Evolutionary conservation across 2,329 filamentous ascomycete species (phyloP).

Genomic region (Colletotrichum gloeosporioides): DNA sequence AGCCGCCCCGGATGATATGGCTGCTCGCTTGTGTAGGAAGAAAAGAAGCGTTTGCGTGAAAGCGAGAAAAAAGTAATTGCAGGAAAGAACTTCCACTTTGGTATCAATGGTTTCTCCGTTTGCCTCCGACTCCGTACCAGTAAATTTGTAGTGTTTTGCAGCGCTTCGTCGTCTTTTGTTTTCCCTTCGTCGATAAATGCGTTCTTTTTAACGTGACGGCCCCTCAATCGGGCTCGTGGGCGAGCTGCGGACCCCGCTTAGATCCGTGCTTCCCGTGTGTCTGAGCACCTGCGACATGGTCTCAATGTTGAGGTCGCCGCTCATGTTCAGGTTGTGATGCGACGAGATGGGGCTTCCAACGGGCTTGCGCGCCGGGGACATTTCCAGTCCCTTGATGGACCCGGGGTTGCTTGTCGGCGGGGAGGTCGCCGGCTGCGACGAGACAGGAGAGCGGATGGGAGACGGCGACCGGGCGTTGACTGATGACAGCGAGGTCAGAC

Average conservation of each 20-base stretch:
- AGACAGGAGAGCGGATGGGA: constrained; percentile 79
- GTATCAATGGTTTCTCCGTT: constrained; percentile 22
- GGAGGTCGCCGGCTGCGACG: constrained; percentile 72
- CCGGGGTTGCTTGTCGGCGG: constrained; percentile 79
- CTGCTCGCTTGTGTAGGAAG: background rate
- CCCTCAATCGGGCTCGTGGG: constrained; percentile 63
- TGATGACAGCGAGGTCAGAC: constrained; percentile 65
- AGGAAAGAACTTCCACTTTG: constrained; percentile 17
- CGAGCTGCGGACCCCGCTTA: constrained; percentile 62
- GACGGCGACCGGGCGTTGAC: constrained; percentile 74
- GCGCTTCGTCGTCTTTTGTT: background rate
- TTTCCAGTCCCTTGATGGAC: constrained; percentile 76
- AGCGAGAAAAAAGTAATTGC: background rate
- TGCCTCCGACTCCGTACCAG: constrained; percentile 20
- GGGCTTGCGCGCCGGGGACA: constrained; percentile 66
- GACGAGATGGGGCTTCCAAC: constrained; percentile 69
- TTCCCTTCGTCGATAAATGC: background rate
- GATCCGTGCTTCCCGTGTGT: constrained; percentile 83
- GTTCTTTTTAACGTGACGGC: background rate
- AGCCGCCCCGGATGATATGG: background rate
- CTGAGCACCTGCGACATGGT: constrained; percentile 91
- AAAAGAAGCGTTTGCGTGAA: background rate
- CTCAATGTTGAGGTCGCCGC: constrained; percentile 83
- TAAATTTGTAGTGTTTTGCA: background rate
- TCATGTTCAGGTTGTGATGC: constrained; percentile 53